Conservation (phyloP, 169 alveolate species). For the Sarcocystis neurona region DNA sequence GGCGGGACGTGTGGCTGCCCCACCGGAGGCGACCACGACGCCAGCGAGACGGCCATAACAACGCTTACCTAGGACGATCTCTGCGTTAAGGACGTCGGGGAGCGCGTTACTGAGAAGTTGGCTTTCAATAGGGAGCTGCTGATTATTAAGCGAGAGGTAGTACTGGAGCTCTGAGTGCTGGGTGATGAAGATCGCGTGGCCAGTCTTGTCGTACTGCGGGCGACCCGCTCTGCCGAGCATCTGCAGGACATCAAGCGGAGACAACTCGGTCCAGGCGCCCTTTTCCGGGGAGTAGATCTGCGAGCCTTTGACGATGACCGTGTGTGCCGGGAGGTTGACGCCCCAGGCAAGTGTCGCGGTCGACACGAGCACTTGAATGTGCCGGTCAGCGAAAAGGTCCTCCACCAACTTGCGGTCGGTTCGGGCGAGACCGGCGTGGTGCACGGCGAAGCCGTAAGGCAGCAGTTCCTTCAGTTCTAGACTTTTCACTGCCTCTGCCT, state of each 20-base stretch:
- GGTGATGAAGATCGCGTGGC: conserved; percentile 99
- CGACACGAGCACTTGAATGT: conserved; percentile 90
- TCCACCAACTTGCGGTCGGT: conserved; percentile 97
- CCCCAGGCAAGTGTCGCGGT: conserved; percentile 99
- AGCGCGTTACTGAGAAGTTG: conserved; percentile 86
- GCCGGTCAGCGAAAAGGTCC: conserved; percentile 96
- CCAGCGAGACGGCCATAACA: not conserved
- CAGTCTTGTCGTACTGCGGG: conserved; percentile 97
- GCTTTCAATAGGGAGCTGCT: conserved; percentile 97
- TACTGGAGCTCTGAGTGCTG: conserved; percentile 93
- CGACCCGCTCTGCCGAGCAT: conserved; percentile 99
- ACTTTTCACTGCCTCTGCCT: conserved; percentile 84
- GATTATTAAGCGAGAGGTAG: conserved; percentile 95
- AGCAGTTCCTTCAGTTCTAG: conserved; percentile 93
- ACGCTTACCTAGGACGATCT: conserved; percentile 79
- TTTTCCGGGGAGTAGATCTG: conserved; percentile 96
- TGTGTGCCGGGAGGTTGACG: conserved; percentile 99
- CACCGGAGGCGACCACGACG: not conserved
- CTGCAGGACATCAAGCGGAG: conserved; percentile 98
- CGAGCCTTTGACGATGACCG: conserved; percentile 92
- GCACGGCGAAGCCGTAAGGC: conserved; percentile 98
- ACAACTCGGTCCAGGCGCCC: conserved; percentile 97
- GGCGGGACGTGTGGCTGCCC: not conserved
- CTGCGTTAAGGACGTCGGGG: conserved; percentile 98
- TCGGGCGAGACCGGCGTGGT: conserved; percentile 99